Base-by-base conservation (phyloP, 768 basidiomycete species). In the Amanita pseudoporphyria region DNA sequence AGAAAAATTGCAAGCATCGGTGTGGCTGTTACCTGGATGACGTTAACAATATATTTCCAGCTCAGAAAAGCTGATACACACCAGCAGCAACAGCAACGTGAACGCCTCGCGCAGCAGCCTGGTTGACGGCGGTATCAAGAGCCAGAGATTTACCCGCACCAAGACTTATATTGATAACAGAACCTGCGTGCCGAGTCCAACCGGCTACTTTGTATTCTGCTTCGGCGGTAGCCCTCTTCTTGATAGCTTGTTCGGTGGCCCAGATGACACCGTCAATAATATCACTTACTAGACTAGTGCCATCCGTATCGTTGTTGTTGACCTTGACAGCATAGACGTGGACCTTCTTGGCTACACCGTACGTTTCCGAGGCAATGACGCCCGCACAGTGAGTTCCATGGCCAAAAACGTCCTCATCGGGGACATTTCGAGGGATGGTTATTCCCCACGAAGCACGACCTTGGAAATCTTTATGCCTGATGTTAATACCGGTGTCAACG, bases 71-170 rank as follows among this genome's bases (percentile, higher is more conserved):
- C 3, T 5, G 24, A 24, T 45, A 72, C 76, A 58, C 68, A 79
- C 90, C 93, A 53, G 94, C 94, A 53, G 95, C 95, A 53, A 99
- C 96, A 53, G 95, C 90, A 57, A 98, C 96, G 74, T 96, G 92
- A 30, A 99, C 74, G 33, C 96, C 96, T 31, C 64, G 53, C 7
- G 79, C 75, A 49, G 95, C 90, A 40, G 96, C 92, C 45, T 69
- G 71, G 70, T 98, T 82, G 53, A 99, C 91, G 45, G 85, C 81
- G 18, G 75, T 73, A 55, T 99, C 92, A 45, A 98, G 76, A 28
- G 88, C 78, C 19, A 70, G 75, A 4, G 88, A 90, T 71, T 94
- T 95, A 52, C 91, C 90, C 59, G 96, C 96, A 55, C 96, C 96
- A 46, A 99, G 84, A 64, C 84, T 87, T 96, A 99, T 96, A 76